Evolutionary conservation across 2,329 filamentous ascomycete genomes (phyloP).

Genomic region (Diaporthe eres): DNA sequence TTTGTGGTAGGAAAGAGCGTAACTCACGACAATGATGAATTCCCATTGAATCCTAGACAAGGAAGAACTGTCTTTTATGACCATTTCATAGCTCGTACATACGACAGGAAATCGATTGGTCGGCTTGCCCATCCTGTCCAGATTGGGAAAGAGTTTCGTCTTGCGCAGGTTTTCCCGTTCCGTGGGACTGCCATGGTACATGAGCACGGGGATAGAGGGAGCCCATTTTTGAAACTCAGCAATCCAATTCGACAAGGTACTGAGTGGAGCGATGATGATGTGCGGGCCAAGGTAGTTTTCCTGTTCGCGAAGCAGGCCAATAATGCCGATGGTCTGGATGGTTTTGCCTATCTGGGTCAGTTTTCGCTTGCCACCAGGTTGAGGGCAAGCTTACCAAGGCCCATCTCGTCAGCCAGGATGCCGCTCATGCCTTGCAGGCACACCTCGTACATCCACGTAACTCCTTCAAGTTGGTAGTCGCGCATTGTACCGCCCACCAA

Average conservation of each 20-base stretch:
- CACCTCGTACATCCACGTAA: slow-evolving; percentile 95
- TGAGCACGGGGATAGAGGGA: slow-evolving; percentile 86
- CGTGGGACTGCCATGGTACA: slow-evolving; percentile 89
- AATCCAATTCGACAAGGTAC: slow-evolving; percentile 95
- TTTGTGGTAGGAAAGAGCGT: no score
- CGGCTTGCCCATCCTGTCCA: slow-evolving; percentile 69
- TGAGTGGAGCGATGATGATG: slow-evolving; percentile 89
- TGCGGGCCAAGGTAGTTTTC: slow-evolving; percentile 89
- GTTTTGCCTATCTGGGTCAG: slow-evolving; percentile 77
- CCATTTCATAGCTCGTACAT: slow-evolving; percentile 96
- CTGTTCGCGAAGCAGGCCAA: slow-evolving; percentile 89
- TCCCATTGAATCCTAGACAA: slow-evolving; percentile 92
- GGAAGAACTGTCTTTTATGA: slow-evolving; percentile 88
- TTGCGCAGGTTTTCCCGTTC: slow-evolving; percentile 83
- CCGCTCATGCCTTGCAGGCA: slow-evolving; percentile 87
- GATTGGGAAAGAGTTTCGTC: slow-evolving; percentile 78
- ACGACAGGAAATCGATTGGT: slow-evolving; percentile 86
- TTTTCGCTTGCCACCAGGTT: not conserved
- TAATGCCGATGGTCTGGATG: slow-evolving; percentile 88
- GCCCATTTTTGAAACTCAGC: slow-evolving; percentile 94
- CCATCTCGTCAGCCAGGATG: slow-evolving; percentile 95
- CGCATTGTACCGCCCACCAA: slow-evolving; percentile 92
- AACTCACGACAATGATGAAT: slow-evolving; percentile 90
- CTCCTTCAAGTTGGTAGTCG: slow-evolving; percentile 91
- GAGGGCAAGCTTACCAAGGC: slow-evolving; percentile 68